A percentile compares a stretch with the other conserved stretches of the same genome.
Conservation (phyloP, 768 basidiomycete species). For the Boletellus ananas region DNA sequence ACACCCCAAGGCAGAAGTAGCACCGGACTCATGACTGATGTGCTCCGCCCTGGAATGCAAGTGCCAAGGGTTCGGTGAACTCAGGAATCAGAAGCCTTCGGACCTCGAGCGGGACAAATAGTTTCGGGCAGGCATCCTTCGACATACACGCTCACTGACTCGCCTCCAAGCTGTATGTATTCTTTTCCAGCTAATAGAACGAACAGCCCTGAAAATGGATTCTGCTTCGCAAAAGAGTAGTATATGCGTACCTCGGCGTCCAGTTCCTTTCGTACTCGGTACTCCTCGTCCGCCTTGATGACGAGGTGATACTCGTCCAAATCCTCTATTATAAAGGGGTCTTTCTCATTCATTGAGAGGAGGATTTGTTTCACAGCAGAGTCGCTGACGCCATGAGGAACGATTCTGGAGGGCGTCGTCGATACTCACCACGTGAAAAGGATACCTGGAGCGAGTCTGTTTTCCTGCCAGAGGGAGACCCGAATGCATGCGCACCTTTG, state of each 20-base stretch:
- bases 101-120: no score
- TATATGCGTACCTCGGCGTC: conserved; percentile 59
- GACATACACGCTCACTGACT: conserved; percentile 8
- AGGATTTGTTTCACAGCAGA: conserved; percentile 88
- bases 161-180: conserved; percentile 71
- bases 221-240: background rate
- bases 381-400: conserved; percentile 50
- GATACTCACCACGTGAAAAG: conserved; percentile 60
- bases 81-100: no score
- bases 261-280: conserved; percentile 63
- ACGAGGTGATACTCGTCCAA: conserved; percentile 80
- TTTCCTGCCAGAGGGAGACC: conserved; percentile 2
- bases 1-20: no score
- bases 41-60: no score
- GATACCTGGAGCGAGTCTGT: conserved; percentile 41
- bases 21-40: no score
- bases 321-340: conserved; percentile 82
- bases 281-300: conserved; percentile 80
- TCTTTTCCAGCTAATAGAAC: conserved; percentile 67
- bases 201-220: background rate
- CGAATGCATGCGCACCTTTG: conserved; percentile 42
- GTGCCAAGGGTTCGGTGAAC: no score
- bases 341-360: conserved; percentile 74
- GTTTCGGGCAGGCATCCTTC: no score
- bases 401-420: background rate